Evolutionary conservation across 78 protist genomes (phyloP).

Genomic region (Chrysochromulina tobinii): DNA sequence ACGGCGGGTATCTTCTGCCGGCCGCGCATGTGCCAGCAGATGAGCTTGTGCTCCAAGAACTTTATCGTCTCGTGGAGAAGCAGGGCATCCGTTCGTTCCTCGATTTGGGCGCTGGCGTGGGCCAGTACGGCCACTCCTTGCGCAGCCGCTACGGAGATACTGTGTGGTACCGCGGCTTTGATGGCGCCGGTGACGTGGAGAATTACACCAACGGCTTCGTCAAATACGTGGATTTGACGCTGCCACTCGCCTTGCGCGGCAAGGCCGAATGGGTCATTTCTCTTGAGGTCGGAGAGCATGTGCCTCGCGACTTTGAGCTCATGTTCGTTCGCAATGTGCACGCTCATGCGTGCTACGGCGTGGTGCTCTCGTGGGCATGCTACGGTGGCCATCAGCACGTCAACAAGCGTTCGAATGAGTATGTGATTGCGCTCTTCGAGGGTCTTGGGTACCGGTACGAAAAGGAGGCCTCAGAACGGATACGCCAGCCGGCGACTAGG

Average conservation of each 20-base stretch:
- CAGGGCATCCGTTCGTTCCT: too few species aligned
- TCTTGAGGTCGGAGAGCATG: background rate
- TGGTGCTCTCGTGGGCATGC: background rate
- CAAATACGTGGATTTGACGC: background rate
- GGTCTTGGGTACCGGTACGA: too few species aligned
- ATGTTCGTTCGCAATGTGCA: background rate
- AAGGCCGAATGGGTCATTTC: background rate
- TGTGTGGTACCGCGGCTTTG: background rate
- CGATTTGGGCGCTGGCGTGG: too few species aligned
- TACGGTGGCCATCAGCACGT: background rate
- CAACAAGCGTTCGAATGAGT: background rate
- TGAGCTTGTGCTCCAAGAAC: too few species aligned
- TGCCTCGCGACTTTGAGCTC: background rate
- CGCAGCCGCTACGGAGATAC: too few species aligned
- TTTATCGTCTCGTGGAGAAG: too few species aligned
- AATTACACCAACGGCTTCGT: background rate
- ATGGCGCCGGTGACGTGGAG: background rate
- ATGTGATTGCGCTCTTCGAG: background rate
- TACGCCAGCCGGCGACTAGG: too few species aligned
- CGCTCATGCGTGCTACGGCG: background rate
- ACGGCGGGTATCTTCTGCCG: too few species aligned
- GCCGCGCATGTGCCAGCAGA: too few species aligned
- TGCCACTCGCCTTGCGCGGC: background rate
- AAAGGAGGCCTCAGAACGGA: too few species aligned
- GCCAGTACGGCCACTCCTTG: too few species aligned